A percentile compares a stretch with the other conserved stretches of the same genome.
These are phyloP conservation scores for Gynochthodes officinalis DNA, from an alignment of 257 asterid genomes.

Conservation along the genomic window DNA sequence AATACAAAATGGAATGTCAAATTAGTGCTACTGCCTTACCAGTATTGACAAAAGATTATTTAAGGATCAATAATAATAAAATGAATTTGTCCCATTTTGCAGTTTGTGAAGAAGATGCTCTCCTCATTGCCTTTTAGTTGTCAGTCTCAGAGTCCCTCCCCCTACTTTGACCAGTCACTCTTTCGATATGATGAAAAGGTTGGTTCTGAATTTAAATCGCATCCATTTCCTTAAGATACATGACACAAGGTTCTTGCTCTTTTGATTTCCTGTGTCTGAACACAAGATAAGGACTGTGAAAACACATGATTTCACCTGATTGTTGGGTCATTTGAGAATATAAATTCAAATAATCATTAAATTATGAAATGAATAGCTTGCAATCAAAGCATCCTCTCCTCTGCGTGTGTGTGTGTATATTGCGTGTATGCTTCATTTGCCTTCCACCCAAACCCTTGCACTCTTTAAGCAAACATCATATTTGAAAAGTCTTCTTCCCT, in stretches of 20 bases:
- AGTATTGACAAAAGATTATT: background rate
- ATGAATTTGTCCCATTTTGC: conserved; percentile 27
- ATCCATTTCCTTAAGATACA: background rate
- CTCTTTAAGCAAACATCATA: background rate
- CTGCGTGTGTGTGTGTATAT: background rate
- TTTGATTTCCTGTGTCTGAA: too few relatives aligned
- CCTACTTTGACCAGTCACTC: conserved; percentile 91
- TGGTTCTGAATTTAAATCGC: conserved; percentile 17
- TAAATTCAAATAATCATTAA: background rate
- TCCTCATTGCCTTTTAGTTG: conserved; percentile 69
- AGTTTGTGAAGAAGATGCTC: conserved; percentile 91
- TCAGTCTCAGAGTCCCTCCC: conserved; percentile 97
- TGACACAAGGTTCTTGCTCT: background rate
- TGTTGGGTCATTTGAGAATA: background rate
- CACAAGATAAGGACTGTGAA: background rate
- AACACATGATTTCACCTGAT: background rate
- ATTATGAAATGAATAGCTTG: background rate
- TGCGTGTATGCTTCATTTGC: background rate
- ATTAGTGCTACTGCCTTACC: background rate
- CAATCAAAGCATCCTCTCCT: background rate
- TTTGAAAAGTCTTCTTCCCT: background rate
- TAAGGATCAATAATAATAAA: conserved; percentile 1
- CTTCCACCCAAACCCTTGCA: background rate
- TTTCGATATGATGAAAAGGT: conserved; percentile 97
- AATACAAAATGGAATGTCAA: background rate